Base-by-base conservation (phyloP, 2,329 filamentous ascomycete genomes). In the Podosphaera aphanis region DNA sequence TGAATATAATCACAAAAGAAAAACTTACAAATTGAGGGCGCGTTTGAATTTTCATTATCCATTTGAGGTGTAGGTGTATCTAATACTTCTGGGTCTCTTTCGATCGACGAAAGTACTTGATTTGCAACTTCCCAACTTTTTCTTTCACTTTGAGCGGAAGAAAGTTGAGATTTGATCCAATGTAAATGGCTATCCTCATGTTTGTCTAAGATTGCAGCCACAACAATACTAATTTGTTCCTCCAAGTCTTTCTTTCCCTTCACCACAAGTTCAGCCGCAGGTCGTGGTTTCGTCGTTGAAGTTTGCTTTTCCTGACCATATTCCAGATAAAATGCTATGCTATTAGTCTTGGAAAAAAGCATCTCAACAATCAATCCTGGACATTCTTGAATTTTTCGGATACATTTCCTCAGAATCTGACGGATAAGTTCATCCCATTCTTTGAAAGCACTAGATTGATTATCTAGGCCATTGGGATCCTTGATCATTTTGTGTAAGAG, bases 401-500 rank as follows among this genome's bases (percentile, higher is more conserved):
- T 70, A 51, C 88, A 79, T 56, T 78, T 79, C 53, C 79, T 77
- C 51, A 94, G 71, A 35, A 95, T 70, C 55, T 94, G 86, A 59
- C 78, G 80, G 3, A 83, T 73, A 31, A 98, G 68, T 55, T 93
- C 83, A 56, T 93, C 80, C 84, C 88, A 95, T 54, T 98, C 90
- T 54, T 76, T 81, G 63, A 73, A 93, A 48, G 73, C 69, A n/a
- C 69, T 60, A 11, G 71, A 73, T 16, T 69, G 68, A 29, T 69
- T 70, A 56, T 86, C 77, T 27, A 95, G 64, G 1, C 79, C 74
- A 48, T 83, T 74, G 0, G 83, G 82, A 0, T 88, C 88, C 59
- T 92, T 92, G 61, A 95, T 80, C 75, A 98, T 86, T 57, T 76
- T 79, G 58, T 93, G 77, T 43, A 98, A 77, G 1, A 95, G 68